Percentiles rank a stretch among this genome's conserved stretches.
Conservation (phyloP, 371 early-diverging fungal species). For the Rhizomucor pusillus region DNA sequence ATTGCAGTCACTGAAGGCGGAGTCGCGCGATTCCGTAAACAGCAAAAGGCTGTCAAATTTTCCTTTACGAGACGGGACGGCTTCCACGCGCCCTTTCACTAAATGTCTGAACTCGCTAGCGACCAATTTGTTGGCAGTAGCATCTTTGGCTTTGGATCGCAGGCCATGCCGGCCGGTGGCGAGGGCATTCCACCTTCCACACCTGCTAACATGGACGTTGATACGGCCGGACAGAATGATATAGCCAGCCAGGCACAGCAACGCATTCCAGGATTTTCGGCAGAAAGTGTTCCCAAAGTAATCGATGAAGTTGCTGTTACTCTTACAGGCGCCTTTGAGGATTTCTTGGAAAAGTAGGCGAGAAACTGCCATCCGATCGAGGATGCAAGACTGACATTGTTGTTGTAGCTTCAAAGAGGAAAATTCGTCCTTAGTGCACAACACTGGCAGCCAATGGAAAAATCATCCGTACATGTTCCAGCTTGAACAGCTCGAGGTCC, state of each 20-base stretch:
- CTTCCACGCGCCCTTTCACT: not conserved
- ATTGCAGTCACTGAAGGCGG: no score
- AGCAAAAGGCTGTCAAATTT: no score
- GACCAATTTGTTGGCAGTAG: slow-evolving; percentile 16
- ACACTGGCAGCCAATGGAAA: slow-evolving; percentile 11
- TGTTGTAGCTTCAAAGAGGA: slow-evolving; percentile 27
- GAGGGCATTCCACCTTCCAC: slow-evolving; percentile 25
- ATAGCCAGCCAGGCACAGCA: slow-evolving; percentile 16
- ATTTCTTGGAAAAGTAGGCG: slow-evolving; percentile 67
- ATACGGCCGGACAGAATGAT: slow-evolving; percentile 22
- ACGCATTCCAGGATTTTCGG: slow-evolving; percentile 29
- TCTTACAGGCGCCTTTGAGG: slow-evolving; percentile 75
- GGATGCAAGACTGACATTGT: not conserved
- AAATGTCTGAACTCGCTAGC: slow-evolving; percentile 22
- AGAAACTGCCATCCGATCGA: not conserved
- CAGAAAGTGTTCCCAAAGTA: slow-evolving; percentile 53
- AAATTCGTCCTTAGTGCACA: slow-evolving; percentile 21
- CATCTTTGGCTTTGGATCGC: slow-evolving; percentile 17
- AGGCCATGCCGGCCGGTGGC: slow-evolving; percentile 19
- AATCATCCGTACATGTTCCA: slow-evolving; percentile 57
- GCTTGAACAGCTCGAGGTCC: slow-evolving; percentile 51
- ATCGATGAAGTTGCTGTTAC: slow-evolving; percentile 79
- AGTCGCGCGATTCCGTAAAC: no score
- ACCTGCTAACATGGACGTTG: slow-evolving; percentile 34
- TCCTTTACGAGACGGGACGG: no score